Base-by-base conservation (phyloP, 345 rosid genomes). In the Nasturtium officinale region DNA sequence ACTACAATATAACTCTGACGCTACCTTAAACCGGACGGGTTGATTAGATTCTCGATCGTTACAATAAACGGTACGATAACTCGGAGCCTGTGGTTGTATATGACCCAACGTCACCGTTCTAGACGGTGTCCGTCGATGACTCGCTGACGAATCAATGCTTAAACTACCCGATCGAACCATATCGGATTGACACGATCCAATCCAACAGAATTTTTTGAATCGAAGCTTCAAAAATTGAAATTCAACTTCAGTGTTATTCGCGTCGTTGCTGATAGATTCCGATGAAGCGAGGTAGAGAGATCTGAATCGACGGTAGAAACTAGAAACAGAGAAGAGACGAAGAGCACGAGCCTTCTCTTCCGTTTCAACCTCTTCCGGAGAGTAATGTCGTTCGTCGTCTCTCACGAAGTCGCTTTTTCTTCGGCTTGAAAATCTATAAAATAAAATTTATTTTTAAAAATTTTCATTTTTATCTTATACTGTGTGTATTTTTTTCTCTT, bases 11-110 rank as follows among this genome's bases (percentile, higher is more conserved):
- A 23, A 40, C 20, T 52, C 65, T 52, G 37, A 16, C 61, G 37
- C 61, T 66, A 96, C 99, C 99, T 86, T 90, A 82, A 86, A 96
- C 53, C 88, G 79, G 72, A 90, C 84, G 58, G 84, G 86, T 60
- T 72, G 70, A 82, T 96, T 96, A 81, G 98, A 92, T 15, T 92
- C 99, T 26, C 96, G 95, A 75, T 96, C 97, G 75, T 96, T 96
- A 78, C 99, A 92, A 80, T 67, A 85, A 77, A 96, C 83, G 78
- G 96, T 96, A 50, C 99, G 98, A 61, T 85, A 76, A 79, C 81
- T 73, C 9, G 99, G 99, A n/a, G 99, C 93, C 86, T 92, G 99
- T 8, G 99, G 97, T 81, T 90, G 99, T 58, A 96, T 87, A 26
- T 87, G 87, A 42, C 99, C 99, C 30, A 92, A 90, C 69, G 91